Evolutionary conservation across 768 basidiomycete species (phyloP).

Genomic region (Leccinum aurantiacum): DNA sequence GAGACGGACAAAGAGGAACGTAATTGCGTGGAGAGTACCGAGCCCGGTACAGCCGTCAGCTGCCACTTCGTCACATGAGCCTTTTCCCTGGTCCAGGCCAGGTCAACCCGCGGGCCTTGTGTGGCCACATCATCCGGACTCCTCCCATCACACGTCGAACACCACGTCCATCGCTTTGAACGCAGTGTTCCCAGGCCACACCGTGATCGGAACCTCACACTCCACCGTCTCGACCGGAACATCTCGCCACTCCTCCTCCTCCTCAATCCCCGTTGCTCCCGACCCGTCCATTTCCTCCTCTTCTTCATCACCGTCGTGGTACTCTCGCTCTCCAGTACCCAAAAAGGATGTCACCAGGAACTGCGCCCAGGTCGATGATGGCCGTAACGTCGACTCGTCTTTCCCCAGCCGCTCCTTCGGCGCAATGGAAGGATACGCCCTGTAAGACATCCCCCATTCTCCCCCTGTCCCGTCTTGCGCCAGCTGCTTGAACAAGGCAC

Average conservation of each 20-base stretch:
- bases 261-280: conserved; percentile 45
- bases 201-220: conserved; percentile 86
- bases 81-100: background rate
- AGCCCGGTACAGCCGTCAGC: conserved; percentile 12
- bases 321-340: conserved; percentile 44
- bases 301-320: conserved; percentile 54
- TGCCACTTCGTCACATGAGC: conserved; percentile 13
- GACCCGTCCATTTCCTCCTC: conserved; percentile 34
- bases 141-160: conserved; percentile 57
- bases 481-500: conserved; percentile 53
- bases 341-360: conserved; percentile 42
- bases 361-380: conserved; percentile 36
- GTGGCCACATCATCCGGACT: background rate
- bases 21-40: background rate
- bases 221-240: conserved; percentile 85
- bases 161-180: conserved; percentile 78
- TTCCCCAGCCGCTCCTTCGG: conserved; percentile 50
- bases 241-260: conserved; percentile 62
- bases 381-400: background rate
- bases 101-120: conserved; percentile 12
- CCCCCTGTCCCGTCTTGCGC: conserved; percentile 58
- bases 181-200: conserved; percentile 88
- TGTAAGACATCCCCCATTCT: conserved; percentile 73
- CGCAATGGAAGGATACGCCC: conserved; percentile 54
- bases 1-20: background rate